Conservation (phyloP, 1,284 basidiomycete species). For the Microbotryomycetes sp. region DNA sequence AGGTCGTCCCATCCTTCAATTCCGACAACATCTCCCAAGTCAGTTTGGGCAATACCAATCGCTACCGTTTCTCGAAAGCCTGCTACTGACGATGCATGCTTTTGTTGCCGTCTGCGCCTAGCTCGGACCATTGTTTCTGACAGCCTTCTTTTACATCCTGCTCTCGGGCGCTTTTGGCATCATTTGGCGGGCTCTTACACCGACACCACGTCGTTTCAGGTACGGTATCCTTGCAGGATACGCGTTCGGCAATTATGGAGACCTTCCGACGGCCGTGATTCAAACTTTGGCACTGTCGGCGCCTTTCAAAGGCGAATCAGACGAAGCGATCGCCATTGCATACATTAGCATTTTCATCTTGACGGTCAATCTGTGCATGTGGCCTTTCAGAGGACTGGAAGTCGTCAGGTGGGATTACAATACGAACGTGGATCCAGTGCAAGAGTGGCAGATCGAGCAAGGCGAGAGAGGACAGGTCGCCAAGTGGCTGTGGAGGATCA, state of each 20-base stretch:
- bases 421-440: not conserved
- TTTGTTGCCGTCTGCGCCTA: no score
- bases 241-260: slow-evolving; percentile 52
- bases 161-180: slow-evolving; percentile 54
- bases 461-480: slow-evolving; percentile 50
- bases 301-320: slow-evolving; percentile 12
- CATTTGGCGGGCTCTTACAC: slow-evolving; percentile 58
- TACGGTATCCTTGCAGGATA: slow-evolving; percentile 60
- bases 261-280: slow-evolving; percentile 40
- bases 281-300: slow-evolving; percentile 9
- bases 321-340: slow-evolving; percentile 47
- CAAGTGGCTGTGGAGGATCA: slow-evolving; percentile 6
- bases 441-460: slow-evolving; percentile 54
- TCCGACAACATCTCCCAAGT: slow-evolving; percentile 50
- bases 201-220: slow-evolving; percentile 68
- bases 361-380: slow-evolving; percentile 44
- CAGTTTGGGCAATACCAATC: not conserved
- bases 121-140: slow-evolving; percentile 48
- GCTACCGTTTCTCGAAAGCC: no score
- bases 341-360: slow-evolving; percentile 51
- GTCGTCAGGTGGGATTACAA: slow-evolving; percentile 9
- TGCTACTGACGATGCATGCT: no score
- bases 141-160: slow-evolving; percentile 51
- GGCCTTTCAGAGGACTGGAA: not conserved
- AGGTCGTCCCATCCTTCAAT: slow-evolving; percentile 65